Evolutionary conservation across 2,329 filamentous ascomycete genomes (phyloP).

Genomic region (Fusarium piperis): DNA sequence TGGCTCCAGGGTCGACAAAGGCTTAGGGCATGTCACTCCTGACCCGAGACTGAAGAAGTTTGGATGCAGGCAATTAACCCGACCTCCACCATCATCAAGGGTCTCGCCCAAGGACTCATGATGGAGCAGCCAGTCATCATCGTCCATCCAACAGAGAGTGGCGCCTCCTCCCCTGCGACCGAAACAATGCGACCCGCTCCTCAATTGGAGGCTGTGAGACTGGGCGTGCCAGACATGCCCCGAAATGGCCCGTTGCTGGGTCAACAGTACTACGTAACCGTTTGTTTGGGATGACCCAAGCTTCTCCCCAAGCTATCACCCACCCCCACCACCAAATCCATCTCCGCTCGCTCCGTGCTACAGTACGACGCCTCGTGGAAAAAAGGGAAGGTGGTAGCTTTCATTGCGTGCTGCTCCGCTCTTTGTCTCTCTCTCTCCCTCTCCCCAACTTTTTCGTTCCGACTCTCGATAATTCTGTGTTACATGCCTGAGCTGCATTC

Average conservation of each 20-base stretch:
- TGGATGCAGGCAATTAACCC: constrained; percentile 27
- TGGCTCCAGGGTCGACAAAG: neutral
- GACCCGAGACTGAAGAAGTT: constrained; percentile 12
- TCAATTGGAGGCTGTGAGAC: constrained; percentile 13
- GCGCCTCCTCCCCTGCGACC: constrained; percentile 1
- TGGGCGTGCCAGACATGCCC: constrained; percentile 15
- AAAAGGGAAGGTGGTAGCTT: constrained; percentile 1
- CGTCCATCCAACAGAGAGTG: constrained; percentile 8
- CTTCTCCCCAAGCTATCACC: constrained; percentile 9
- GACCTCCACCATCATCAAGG: constrained; percentile 10
- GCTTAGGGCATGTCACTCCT: neutral
- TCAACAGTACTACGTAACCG: constrained; percentile 32
- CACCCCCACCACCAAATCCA: constrained; percentile 24
- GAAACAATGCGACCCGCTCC: constrained; percentile 26
- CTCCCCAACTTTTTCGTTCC: neutral
- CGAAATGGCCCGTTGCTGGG: constrained; percentile 16
- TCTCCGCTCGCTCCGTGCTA: constrained; percentile 32
- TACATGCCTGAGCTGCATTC: neutral
- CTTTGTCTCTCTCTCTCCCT: constrained; percentile 10
- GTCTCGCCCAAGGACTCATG: neutral
- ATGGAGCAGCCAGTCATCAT: constrained; percentile 8
- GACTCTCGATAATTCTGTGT: constrained; percentile 3
- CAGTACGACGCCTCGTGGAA: constrained; percentile 19
- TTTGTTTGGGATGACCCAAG: constrained; percentile 30
- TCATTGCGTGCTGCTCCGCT: constrained; percentile 6